Conservation (phyloP, 768 basidiomycete species). For the Phanerodontia chrysosporium region DNA sequence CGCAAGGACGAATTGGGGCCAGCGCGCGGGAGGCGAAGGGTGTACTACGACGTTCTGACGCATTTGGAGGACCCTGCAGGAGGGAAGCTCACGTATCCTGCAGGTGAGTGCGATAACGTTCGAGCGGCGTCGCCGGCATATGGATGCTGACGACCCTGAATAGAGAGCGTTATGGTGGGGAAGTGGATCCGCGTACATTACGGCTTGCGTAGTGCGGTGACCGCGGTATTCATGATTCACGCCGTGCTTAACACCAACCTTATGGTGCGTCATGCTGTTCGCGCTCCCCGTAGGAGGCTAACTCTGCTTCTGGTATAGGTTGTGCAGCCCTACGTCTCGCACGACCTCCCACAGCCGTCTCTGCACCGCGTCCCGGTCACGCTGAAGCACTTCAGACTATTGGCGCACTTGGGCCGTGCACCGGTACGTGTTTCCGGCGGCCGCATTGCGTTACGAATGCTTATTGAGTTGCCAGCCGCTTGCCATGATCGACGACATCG, state of each 20-base stretch:
- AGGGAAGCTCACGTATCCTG: constrained; percentile 54
- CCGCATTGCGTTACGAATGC: neutral
- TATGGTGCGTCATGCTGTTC: constrained; percentile 27
- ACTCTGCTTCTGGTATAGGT: constrained; percentile 36
- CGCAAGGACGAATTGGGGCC: constrained; percentile 66
- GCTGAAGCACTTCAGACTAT: constrained; percentile 70
- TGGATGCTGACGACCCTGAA: neutral
- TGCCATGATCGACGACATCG: constrained; percentile 57
- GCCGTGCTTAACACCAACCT: constrained; percentile 65
- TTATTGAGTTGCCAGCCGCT: constrained; percentile 38
- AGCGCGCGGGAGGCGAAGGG: constrained; percentile 51
- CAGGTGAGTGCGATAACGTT: constrained; percentile 37
- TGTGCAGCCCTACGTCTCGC: constrained; percentile 40
- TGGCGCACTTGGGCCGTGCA: constrained; percentile 60
- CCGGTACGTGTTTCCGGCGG: constrained; percentile 40
- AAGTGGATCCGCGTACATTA: constrained; percentile 57
- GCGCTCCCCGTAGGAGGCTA: neutral
- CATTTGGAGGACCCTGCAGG: constrained; percentile 32
- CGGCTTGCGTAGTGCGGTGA: constrained; percentile 50
- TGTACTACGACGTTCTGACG: constrained; percentile 41
- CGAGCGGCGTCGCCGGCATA: neutral
- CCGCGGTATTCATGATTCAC: constrained; percentile 69
- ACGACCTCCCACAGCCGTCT: constrained; percentile 19
- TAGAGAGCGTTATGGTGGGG: constrained; percentile 56
- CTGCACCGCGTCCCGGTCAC: constrained; percentile 59